A percentile compares a stretch with the other conserved stretches of the same genome.
Conservation (phyloP, 1,284 basidiomycete species). For the Tilletia indica region DNA sequence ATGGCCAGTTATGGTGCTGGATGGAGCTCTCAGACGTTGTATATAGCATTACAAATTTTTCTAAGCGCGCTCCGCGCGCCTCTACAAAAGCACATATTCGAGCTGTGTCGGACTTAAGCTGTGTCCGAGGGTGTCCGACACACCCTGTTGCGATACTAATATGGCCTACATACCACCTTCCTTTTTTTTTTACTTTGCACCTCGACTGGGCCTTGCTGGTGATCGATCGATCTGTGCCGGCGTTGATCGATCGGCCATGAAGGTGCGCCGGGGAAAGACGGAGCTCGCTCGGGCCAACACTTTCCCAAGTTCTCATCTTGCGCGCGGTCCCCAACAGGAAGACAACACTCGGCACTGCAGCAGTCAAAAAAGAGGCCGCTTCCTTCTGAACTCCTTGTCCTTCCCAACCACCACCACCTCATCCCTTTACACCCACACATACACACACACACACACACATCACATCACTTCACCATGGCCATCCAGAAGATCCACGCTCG, state of each 20-base stretch:
- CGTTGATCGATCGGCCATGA: no score
- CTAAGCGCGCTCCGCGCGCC: no score
- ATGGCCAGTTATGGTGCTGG: no score
- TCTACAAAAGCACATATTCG: no score
- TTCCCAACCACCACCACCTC: neutral
- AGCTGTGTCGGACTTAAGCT: no score
- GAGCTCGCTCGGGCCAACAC: conserved; percentile 9
- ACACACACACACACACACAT: neutral
- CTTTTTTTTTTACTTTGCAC: neutral
- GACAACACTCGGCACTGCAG: no score
- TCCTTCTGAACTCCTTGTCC: neutral
- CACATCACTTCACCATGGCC: conserved; percentile 22
- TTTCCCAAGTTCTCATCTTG: neutral
- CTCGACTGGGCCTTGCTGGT: neutral
- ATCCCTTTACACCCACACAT: neutral
- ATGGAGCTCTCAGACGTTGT: no score
- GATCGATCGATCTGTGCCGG: no score
- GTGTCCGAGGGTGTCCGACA: no score
- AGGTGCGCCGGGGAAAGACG: conserved; percentile 13
- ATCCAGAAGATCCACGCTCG: conserved; percentile 29
- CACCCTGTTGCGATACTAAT: no score
- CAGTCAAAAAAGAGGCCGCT: neutral
- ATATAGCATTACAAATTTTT: no score
- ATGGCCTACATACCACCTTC: neutral
- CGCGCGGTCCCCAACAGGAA: no score